These are phyloP conservation scores for Isoetes taiwanensis DNA, from an alignment of 75 land plant species.

Conservation along the genomic window DNA sequence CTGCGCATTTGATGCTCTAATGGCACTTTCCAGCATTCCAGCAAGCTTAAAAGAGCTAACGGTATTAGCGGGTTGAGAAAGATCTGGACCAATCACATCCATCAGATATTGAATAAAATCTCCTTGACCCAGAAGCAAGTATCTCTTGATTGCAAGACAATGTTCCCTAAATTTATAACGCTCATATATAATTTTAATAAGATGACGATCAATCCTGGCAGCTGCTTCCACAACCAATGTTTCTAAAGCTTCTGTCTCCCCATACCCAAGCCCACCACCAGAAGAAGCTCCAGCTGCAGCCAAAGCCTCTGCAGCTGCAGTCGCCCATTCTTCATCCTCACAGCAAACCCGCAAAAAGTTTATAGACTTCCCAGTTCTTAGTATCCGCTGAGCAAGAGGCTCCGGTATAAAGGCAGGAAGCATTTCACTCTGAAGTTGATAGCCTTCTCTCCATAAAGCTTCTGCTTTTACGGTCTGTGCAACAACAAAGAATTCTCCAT, in stretches of 20 bases:
- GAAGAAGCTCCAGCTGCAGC: conserved; percentile 70
- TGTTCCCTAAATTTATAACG: conserved; percentile 77
- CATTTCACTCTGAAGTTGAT: conserved; percentile 67
- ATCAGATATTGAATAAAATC: conserved; percentile 95
- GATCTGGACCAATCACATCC: conserved; percentile 94
- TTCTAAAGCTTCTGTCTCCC: conserved; percentile 91
- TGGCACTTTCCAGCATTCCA: conserved; percentile 83
- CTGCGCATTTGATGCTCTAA: conserved; percentile 93
- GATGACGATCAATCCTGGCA: conserved; percentile 71
- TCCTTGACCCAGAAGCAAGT: conserved; percentile 87
- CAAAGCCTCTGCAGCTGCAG: conserved; percentile 76
- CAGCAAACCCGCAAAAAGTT: conserved; percentile 96
- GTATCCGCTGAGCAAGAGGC: conserved; percentile 76
- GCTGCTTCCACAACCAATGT: conserved; percentile 84
- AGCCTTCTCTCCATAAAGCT: conserved; percentile 92
- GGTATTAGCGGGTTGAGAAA: conserved; percentile 90
- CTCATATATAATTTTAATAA: conserved; percentile 68
- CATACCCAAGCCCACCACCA: conserved; percentile 78
- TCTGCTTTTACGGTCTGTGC: conserved; percentile 83
- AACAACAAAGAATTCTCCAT: conserved; percentile 73
- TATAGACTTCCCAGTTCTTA: conserved; percentile 97
- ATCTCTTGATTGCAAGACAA: conserved; percentile 93
- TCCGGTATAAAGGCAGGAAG: conserved; percentile 87
- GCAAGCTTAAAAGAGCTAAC: conserved; percentile 89
- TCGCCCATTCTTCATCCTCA: conserved; percentile 92